Evolutionary conservation across 2,329 filamentous ascomycete genomes (phyloP), one percentile per base, ranked within the genome.

Genomic region (Lecanicillium sp.): DNA sequence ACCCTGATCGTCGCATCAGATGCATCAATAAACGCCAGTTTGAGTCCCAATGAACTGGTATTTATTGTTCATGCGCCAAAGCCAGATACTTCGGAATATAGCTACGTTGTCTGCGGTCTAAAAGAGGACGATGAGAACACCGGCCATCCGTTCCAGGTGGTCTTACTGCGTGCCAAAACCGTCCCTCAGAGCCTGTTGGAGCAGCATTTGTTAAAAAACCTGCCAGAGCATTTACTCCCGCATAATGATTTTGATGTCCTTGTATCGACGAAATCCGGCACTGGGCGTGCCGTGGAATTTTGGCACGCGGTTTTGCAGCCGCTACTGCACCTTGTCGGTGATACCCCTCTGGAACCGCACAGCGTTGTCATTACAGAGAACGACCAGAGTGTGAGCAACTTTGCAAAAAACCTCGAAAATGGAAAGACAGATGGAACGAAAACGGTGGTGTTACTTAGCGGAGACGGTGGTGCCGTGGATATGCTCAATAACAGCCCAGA

Each of bases 391-490:
- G 72, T 95, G 29, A 65, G 68, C 5, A 65, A 83, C 1, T 75
- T 94, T 38, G 75, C 82, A 0, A 50, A 46, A 3, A 33, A 48
- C 3, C 48, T 68, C 5, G 48, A 35, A 8, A 14, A 29, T 3
- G n/a, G 25, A 1, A 12, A 55, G n/a, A 40, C 41, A n/a, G 40
- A 6, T 9, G 18, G 44, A 37, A 37, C 46, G 19, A 37, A 80
- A 52, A 79, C 80, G 0, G 69, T 95, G 18, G 62, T 95, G 20
- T 71, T 96, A 11, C 69, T 95, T 5, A 90, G 84, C 35, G 90
- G 90, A 6, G 90, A 96, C 57, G 90, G 90, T 12, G 90, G 88
- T 5, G 60, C 94, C 3, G 73, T 88, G 14, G 90, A 96, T 50
- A 66, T 92, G 2, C 67, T 95, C 43, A 94, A 95, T 53, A 75